Evolutionary conservation across 345 rosid species (phyloP), one percentile per base, ranked within the genome.

Genomic region (Salix dunnii): DNA sequence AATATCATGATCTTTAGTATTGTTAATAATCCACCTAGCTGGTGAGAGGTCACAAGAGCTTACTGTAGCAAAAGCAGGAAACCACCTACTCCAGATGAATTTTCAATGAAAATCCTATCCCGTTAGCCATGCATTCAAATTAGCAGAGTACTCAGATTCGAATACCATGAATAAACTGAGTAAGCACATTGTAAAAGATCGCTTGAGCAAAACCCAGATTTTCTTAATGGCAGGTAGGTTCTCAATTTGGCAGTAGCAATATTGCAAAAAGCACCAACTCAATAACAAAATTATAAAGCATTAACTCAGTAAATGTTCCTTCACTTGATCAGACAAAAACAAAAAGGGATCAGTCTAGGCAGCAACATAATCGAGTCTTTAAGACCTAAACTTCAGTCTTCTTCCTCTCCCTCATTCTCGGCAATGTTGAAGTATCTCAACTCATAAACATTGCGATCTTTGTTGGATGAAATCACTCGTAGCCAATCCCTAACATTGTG

Each of bases 401-500:
- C 83, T 67, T 80, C 77, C 35, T 80, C 79, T 9, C 74, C 80
- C 73, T 80, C 77, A 2, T 80, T 80, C 80, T 80, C 83, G 0
- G 83, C 83, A 42, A 80, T 80, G 64, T 80, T 80, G 74, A 80
- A 80, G 77, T 76, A 80, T 18, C 80, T 74, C 64, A 80, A 49
- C 40, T 80, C 83, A 25, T 80, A 76, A 62, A 93, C 84, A 23
- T 80, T 84, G 55, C 93, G 89, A 72, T 93, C 97, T 80, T 93
- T 89, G 91, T 91, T 90, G 7, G 94, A 85, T 3, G 97, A 89
- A 63, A 92, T 90, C 77, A 90, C 97, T 0, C 98, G 88, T 18
- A 93, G 97, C 98, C 98, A 93, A 78, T 93, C 97, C 67, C 97
- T 77, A 16, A 93, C 97, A 48, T 91, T 93, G 80, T 93, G 97